A percentile compares a stretch with the other conserved stretches of the same genome.
phyloP scores from a whole-genome alignment of 1,284 basidiomycete species.

The Dichomitus squalens region DNA sequence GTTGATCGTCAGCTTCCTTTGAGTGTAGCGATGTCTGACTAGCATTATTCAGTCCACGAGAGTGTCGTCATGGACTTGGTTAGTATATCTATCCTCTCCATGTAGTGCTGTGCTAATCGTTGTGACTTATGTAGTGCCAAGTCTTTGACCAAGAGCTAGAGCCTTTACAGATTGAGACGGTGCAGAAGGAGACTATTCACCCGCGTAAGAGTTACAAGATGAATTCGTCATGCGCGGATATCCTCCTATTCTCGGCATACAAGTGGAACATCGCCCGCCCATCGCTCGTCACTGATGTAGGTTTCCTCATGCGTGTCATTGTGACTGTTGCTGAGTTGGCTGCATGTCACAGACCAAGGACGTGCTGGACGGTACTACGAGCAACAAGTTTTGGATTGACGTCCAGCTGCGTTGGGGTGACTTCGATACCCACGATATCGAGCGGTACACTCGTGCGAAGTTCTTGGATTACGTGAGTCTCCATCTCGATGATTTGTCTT shows the following conservation, averaged over 20 bases:
- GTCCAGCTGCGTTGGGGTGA: constrained; percentile 99
- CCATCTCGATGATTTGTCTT: neutral
- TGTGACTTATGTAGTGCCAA: constrained; percentile 66
- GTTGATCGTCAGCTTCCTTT: constrained; percentile 34
- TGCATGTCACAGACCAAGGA: constrained; percentile 74
- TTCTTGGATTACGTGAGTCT: constrained; percentile 88
- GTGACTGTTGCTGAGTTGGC: constrained; percentile 10
- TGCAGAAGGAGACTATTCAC: constrained; percentile 99
- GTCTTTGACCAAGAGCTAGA: constrained; percentile 99
- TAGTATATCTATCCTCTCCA: constrained; percentile 34
- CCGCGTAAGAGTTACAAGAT: constrained; percentile 99
- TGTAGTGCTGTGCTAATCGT: neutral
- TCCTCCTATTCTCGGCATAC: constrained; percentile 95
- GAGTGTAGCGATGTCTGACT: constrained; percentile 4
- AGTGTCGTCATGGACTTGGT: constrained; percentile 97
- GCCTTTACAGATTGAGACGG: constrained; percentile 97
- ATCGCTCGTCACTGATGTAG: constrained; percentile 91
- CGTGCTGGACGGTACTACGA: constrained; percentile 94
- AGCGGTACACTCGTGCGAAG: constrained; percentile 96
- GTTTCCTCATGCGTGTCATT: constrained; percentile 28
- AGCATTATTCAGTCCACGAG: constrained; percentile 61
- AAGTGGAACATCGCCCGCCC: constrained; percentile 99
- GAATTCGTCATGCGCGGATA: constrained; percentile 97
- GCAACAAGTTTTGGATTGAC: constrained; percentile 99
- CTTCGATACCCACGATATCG: constrained; percentile 98